These are phyloP conservation scores for Saccharomycopsis oosterbeekiorum DNA, from an alignment of 805 yeast genomes.

Conservation along the genomic window DNA sequence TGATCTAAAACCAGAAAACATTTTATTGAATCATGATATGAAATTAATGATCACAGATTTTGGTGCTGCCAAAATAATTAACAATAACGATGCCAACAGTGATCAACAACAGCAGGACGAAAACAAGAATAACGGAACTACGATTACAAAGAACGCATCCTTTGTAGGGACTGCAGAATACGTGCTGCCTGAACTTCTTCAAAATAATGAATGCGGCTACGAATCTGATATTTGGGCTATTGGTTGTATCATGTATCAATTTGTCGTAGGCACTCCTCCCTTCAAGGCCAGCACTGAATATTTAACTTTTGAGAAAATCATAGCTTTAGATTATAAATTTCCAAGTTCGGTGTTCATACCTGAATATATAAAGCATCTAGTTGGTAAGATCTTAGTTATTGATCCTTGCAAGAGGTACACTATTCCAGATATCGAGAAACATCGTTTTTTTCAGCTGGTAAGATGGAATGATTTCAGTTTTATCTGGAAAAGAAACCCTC, in stretches of 20 bases:
- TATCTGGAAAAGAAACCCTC: constrained; percentile 64
- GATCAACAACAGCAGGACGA: constrained; percentile 26
- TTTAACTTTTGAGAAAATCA: constrained; percentile 81
- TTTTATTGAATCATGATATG: constrained; percentile 75
- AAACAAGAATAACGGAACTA: constrained; percentile 15
- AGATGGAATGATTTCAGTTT: constrained; percentile 57
- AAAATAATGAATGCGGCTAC: constrained; percentile 70
- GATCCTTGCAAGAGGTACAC: constrained; percentile 60
- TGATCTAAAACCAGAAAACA: constrained; percentile 92
- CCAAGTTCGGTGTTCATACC: constrained; percentile 53
- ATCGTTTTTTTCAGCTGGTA: constrained; percentile 59
- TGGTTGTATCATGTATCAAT: constrained; percentile 80
- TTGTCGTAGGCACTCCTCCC: constrained; percentile 79
- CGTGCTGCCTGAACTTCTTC: constrained; percentile 84
- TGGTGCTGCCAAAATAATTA: constrained; percentile 85
- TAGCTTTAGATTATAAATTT: constrained; percentile 62
- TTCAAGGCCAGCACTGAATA: constrained; percentile 82
- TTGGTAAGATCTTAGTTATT: constrained; percentile 54
- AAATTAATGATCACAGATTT: constrained; percentile 90
- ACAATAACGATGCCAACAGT: not conserved
- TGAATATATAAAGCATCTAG: constrained; percentile 50
- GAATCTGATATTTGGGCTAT: constrained; percentile 90
- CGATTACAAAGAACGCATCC: constrained; percentile 42
- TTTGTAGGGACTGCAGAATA: constrained; percentile 98
- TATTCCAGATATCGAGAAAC: constrained; percentile 48